Evolutionary conservation across 495 filamentous ascomycete genomes (phyloP).

Genomic region (Chaetomium fimeti): DNA sequence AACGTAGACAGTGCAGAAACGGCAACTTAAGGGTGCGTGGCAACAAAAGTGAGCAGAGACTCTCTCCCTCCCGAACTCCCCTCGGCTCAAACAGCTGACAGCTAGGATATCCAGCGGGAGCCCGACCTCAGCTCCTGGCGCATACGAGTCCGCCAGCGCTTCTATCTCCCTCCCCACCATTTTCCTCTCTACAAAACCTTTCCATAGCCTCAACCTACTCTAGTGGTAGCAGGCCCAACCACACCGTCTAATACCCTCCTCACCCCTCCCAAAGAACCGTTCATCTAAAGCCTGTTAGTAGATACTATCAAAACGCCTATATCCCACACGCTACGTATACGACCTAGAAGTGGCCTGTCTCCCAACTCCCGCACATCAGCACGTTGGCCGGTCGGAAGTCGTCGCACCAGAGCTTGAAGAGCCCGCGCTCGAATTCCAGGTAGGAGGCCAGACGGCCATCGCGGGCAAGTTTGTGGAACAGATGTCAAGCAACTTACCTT

Average conservation of each 20-base stretch:
- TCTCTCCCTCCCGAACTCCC: too few relatives aligned
- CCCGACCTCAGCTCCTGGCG: too few relatives aligned
- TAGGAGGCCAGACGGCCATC: too few relatives aligned
- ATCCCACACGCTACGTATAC: constrained; percentile 35
- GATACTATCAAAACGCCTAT: constrained; percentile 35
- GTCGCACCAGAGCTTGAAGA: constrained; percentile 30
- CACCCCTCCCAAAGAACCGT: constrained; percentile 27
- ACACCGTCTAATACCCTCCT: neutral
- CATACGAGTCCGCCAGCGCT: neutral
- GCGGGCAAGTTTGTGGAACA: too few relatives aligned
- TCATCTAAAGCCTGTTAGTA: constrained; percentile 33
- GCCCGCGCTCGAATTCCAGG: too few relatives aligned
- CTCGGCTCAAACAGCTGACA: too few relatives aligned
- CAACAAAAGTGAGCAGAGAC: too few relatives aligned
- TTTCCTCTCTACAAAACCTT: constrained; percentile 1
- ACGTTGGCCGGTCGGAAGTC: constrained; percentile 34
- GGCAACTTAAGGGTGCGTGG: too few relatives aligned
- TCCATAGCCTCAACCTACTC: neutral
- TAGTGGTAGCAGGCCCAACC: neutral
- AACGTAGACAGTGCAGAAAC: too few relatives aligned
- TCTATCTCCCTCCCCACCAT: neutral
- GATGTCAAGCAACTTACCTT: too few relatives aligned
- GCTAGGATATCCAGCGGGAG: too few relatives aligned
- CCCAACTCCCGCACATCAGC: constrained; percentile 28
- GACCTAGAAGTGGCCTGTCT: constrained; percentile 34